phyloP scores from a whole-genome alignment of 208 protist genomes.

The Crithidia fasciculata region DNA sequence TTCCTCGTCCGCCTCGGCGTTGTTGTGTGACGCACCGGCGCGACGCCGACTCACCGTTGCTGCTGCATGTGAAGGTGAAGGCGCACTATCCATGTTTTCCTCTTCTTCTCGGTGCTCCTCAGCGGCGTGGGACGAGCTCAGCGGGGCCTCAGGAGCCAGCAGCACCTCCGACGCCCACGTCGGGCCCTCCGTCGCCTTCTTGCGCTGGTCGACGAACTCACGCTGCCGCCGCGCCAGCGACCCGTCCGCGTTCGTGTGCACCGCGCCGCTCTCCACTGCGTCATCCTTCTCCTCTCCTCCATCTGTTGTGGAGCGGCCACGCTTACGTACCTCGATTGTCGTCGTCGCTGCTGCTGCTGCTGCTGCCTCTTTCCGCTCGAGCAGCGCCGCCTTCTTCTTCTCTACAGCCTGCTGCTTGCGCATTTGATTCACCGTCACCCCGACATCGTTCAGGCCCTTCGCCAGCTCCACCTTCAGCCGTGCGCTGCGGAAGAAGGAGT shows the following conservation, averaged over 20 bases:
- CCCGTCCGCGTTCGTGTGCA: neutral
- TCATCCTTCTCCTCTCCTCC: constrained; percentile 9
- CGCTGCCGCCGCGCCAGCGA: constrained; percentile 31
- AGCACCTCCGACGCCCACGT: constrained; percentile 81
- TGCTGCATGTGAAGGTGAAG: neutral
- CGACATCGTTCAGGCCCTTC: constrained; percentile 71
- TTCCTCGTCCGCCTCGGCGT: neutral
- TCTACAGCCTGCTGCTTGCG: constrained; percentile 28
- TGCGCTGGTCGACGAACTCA: constrained; percentile 74
- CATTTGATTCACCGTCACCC: constrained; percentile 66
- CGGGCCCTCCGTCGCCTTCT: constrained; percentile 58
- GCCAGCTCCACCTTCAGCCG: constrained; percentile 91
- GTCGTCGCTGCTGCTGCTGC: constrained; percentile 9
- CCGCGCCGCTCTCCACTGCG: neutral
- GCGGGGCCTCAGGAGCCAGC: constrained; percentile 31
- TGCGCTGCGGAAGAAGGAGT: constrained; percentile 94
- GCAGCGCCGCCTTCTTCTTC: constrained; percentile 16
- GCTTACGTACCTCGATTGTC: neutral
- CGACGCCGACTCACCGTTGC: neutral
- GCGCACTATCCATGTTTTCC: neutral
- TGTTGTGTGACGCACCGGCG: neutral
- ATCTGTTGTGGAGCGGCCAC: neutral
- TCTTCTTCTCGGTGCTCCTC: neutral
- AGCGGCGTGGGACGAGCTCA: neutral
- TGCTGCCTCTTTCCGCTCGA: constrained; percentile 10